These are phyloP conservation scores for Cladorrhinum sp. DNA, from an alignment of 2,329 filamentous ascomycete species.

Conservation along the genomic window DNA sequence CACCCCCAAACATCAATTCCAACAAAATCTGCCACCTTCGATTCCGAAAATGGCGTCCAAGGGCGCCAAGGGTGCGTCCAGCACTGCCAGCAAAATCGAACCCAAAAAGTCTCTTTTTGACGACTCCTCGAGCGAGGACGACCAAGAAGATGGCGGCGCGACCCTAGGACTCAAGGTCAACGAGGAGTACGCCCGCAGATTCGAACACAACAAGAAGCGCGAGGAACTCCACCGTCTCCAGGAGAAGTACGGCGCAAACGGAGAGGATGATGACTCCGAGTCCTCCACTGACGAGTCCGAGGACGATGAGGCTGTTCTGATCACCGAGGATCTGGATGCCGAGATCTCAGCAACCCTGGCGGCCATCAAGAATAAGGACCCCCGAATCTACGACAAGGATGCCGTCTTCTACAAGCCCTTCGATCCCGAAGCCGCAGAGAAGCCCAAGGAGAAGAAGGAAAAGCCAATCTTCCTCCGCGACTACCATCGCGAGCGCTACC, in stretches of 20 bases:
- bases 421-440: constrained; percentile 45
- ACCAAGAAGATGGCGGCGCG: constrained; percentile 40
- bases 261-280: constrained; percentile 54
- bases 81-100: constrained; percentile 28
- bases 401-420: constrained; percentile 72
- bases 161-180: constrained; percentile 71
- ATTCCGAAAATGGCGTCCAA: constrained; percentile 13
- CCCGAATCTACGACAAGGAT: constrained; percentile 79
- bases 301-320: constrained; percentile 85
- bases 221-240: constrained; percentile 84
- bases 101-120: constrained; percentile 53
- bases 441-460: constrained; percentile 57
- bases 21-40: neutral
- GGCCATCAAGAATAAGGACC: constrained; percentile 88
- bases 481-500: constrained; percentile 87
- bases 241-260: constrained; percentile 65
- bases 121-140: constrained; percentile 42
- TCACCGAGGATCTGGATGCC: constrained; percentile 78
- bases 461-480: constrained; percentile 84
- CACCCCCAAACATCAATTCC: neutral
- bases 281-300: constrained; percentile 73
- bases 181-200: constrained; percentile 80
- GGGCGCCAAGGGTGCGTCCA: constrained; percentile 8
- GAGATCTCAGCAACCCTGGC: constrained; percentile 84
- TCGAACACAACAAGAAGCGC: constrained; percentile 96